phyloP scores from a whole-genome alignment of 2,329 filamentous ascomycete genomes.

The Claviceps capensis region DNA sequence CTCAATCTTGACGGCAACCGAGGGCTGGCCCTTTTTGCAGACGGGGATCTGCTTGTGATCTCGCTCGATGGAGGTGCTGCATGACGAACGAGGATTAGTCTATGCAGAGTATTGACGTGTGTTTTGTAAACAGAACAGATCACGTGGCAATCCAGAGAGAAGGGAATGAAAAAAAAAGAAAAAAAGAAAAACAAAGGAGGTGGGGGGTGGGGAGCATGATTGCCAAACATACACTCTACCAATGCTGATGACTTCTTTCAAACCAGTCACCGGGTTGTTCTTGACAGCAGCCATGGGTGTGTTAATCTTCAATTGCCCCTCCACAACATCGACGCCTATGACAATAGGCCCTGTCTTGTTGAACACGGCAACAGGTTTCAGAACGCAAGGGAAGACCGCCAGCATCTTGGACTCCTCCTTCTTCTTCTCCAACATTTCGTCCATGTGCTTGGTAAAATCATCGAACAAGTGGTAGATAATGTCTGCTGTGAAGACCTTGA shows the following conservation, averaged over 20 bases:
- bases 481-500: slow-evolving; percentile 97
- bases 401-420: slow-evolving; percentile 94
- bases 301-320: slow-evolving; percentile 73
- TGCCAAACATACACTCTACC: slow-evolving; percentile 73
- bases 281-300: slow-evolving; percentile 85
- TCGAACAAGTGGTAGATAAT: slow-evolving; percentile 99
- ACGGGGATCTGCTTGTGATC: slow-evolving; percentile 90
- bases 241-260: slow-evolving; percentile 71
- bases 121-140: neutral
- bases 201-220: neutral
- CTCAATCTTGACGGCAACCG: slow-evolving; percentile 95
- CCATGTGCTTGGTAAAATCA: slow-evolving; percentile 91
- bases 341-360: slow-evolving; percentile 97
- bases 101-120: neutral
- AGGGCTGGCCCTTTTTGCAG: slow-evolving; percentile 94
- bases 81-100: neutral
- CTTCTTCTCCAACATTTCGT: slow-evolving; percentile 70
- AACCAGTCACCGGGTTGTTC: slow-evolving; percentile 61
- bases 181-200: neutral
- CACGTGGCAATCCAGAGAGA: neutral
- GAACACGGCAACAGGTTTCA: slow-evolving; percentile 84
- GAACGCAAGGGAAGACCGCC: slow-evolving; percentile 92
- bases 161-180: too few relatives aligned
- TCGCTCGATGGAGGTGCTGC: slow-evolving; percentile 84
- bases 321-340: slow-evolving; percentile 87